Percentiles rank a stretch among this genome's conserved stretches.
phyloP scores from a whole-genome alignment of 257 asterid species.

The Linderniella brevidens region DNA sequence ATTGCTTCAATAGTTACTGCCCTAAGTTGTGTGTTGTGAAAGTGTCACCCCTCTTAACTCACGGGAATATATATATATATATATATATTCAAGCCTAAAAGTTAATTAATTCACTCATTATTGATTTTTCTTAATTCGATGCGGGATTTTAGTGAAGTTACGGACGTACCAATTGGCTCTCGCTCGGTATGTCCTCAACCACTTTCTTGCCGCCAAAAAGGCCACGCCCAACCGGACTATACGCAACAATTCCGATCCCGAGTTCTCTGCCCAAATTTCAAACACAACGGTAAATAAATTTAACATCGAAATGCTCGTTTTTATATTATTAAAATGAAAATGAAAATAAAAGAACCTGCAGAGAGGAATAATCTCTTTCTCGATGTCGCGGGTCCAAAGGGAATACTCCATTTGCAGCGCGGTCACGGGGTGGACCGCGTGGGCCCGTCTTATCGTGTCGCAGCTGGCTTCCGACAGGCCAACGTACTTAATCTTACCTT shows the following conservation, averaged over 20 bases:
- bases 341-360: conserved; percentile 18
- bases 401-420: conserved; percentile 52
- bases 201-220: conserved; percentile 26
- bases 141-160: too few relatives aligned
- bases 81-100: too few relatives aligned
- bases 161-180: conserved; percentile 19
- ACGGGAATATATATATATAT: too few relatives aligned
- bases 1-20: background rate
- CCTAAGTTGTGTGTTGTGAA: background rate
- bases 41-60: too few relatives aligned
- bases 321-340: background rate
- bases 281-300: background rate
- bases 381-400: conserved; percentile 50
- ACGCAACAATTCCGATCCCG: conserved; percentile 42
- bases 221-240: conserved; percentile 32
- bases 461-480: conserved; percentile 57
- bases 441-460: conserved; percentile 49
- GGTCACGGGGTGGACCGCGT: conserved; percentile 46
- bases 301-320: background rate
- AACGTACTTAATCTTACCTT: conserved; percentile 43
- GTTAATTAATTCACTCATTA: too few relatives aligned
- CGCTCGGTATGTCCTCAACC: conserved; percentile 15
- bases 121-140: too few relatives aligned
- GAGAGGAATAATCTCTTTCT: conserved; percentile 35
- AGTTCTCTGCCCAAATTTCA: conserved; percentile 19